Conservation (phyloP, 495 filamentous ascomycete genomes). For the Hypomontagnella monticulosa region DNA sequence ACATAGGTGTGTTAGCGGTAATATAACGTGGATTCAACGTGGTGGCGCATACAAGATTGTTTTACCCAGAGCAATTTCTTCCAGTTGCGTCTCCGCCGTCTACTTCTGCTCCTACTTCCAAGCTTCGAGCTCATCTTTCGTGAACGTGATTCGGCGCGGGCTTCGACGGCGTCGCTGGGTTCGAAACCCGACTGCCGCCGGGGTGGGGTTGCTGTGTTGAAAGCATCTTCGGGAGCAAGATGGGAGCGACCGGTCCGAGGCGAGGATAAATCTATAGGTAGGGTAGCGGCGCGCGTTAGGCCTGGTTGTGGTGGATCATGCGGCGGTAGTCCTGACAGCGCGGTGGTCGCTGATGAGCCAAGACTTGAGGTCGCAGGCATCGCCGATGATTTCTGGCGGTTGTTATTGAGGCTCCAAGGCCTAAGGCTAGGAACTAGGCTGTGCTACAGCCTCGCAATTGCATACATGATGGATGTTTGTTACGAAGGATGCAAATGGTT, state of each 20-base stretch:
- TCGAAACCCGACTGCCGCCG: slow-evolving; percentile 60
- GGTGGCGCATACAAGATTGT: slow-evolving; percentile 76
- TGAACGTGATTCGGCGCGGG: slow-evolving; percentile 58
- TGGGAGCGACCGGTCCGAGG: slow-evolving; percentile 60
- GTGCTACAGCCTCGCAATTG: slow-evolving; percentile 19
- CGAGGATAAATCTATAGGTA: slow-evolving; percentile 48
- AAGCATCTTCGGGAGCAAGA: slow-evolving; percentile 86
- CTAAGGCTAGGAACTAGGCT: slow-evolving; percentile 13
- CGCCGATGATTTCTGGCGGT: neutral
- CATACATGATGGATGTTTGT: slow-evolving; percentile 15
- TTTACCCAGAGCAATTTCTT: slow-evolving; percentile 98
- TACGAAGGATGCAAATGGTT: neutral
- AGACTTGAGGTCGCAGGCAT: slow-evolving; percentile 22
- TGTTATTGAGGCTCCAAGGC: neutral
- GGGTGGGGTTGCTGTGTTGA: slow-evolving; percentile 67
- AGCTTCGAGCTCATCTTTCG: slow-evolving; percentile 47
- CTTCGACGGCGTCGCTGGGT: slow-evolving; percentile 46
- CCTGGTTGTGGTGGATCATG: slow-evolving; percentile 33
- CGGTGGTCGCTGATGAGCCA: slow-evolving; percentile 9
- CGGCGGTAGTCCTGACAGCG: slow-evolving; percentile 1
- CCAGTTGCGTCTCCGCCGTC: slow-evolving; percentile 76
- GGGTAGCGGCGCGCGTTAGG: slow-evolving; percentile 54
- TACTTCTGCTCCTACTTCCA: slow-evolving; percentile 63
- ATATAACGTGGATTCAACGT: neutral
- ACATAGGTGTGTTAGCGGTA: slow-evolving; percentile 4